Percentiles rank a stretch among this genome's conserved stretches.
phyloP scores from a whole-genome alignment of 2,329 filamentous ascomycete species.

The Pseudogymnoascus sp. region DNA sequence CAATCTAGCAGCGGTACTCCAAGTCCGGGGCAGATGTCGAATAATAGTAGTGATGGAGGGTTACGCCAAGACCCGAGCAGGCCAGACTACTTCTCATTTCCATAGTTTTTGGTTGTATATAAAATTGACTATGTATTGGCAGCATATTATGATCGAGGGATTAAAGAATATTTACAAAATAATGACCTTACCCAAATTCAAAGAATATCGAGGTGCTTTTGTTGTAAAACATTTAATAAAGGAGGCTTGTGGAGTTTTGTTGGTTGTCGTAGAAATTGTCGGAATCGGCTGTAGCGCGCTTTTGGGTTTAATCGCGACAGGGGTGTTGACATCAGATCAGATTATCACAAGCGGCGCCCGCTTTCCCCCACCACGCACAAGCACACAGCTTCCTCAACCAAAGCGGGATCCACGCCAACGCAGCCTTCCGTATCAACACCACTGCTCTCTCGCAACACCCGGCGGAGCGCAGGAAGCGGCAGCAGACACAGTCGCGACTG shows the following conservation, averaged over 20 bases:
- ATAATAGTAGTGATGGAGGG: slow-evolving; percentile 3
- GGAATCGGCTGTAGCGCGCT: background rate
- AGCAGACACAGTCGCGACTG: slow-evolving; percentile 1
- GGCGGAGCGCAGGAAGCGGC: slow-evolving; percentile 4
- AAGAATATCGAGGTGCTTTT: background rate
- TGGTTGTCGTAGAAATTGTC: slow-evolving; percentile 13
- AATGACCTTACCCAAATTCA: background rate
- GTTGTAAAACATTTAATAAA: background rate
- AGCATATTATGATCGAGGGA: background rate
- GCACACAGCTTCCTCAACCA: background rate
- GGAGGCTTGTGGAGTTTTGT: slow-evolving; percentile 19
- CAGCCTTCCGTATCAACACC: slow-evolving; percentile 3
- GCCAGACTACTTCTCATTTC: slow-evolving; percentile 5
- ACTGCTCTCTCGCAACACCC: background rate
- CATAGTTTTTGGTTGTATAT: slow-evolving; percentile 4
- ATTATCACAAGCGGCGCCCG: slow-evolving; percentile 7
- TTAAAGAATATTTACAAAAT: background rate
- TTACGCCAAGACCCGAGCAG: slow-evolving; percentile 5
- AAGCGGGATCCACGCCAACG: background rate
- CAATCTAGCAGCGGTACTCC: background rate
- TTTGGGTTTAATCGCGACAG: slow-evolving; percentile 4
- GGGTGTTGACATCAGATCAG: slow-evolving; percentile 8
- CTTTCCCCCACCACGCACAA: slow-evolving; percentile 6
- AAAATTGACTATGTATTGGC: slow-evolving; percentile 1
- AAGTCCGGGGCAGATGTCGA: background rate